A percentile compares a stretch with the other conserved stretches of the same genome.
phyloP scores from a whole-genome alignment of 1,284 basidiomycete genomes.

The Irpex sp. region DNA sequence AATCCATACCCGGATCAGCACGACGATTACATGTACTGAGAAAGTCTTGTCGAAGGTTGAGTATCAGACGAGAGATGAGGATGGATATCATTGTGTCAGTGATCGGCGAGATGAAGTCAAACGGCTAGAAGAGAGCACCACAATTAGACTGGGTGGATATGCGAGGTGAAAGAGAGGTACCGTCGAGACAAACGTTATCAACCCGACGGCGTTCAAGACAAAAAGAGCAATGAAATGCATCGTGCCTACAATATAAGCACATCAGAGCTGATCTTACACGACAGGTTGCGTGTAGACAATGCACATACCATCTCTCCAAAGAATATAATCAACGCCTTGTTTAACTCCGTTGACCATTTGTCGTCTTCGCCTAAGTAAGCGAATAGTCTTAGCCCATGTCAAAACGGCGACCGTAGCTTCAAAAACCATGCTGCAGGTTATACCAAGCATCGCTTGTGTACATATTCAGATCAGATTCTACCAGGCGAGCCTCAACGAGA shows the following conservation, averaged over 20 bases:
- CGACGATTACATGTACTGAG: background rate
- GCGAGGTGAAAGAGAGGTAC: background rate
- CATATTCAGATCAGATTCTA: background rate
- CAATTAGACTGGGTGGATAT: no score
- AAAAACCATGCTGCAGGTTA: background rate
- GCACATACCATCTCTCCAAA: background rate
- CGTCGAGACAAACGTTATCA: background rate
- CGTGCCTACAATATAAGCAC: background rate
- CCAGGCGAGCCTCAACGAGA: background rate
- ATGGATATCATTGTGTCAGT: background rate
- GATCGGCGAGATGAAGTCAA: background rate
- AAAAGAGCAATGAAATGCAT: background rate
- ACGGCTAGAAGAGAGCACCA: no score
- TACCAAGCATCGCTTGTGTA: background rate
- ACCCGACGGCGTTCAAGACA: background rate
- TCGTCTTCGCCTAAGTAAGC: background rate
- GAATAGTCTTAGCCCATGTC: background rate
- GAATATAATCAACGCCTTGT: background rate
- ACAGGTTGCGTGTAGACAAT: background rate
- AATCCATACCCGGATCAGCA: no score
- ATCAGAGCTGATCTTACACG: background rate
- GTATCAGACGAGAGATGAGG: background rate
- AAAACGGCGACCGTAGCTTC: background rate
- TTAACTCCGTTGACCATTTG: background rate
- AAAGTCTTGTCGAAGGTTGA: background rate